Percentiles rank a stretch among this genome's conserved stretches.
These are phyloP conservation scores for Cladophialophora yegresii DNA, from an alignment of 2,329 filamentous ascomycete genomes.

Conservation along the genomic window DNA sequence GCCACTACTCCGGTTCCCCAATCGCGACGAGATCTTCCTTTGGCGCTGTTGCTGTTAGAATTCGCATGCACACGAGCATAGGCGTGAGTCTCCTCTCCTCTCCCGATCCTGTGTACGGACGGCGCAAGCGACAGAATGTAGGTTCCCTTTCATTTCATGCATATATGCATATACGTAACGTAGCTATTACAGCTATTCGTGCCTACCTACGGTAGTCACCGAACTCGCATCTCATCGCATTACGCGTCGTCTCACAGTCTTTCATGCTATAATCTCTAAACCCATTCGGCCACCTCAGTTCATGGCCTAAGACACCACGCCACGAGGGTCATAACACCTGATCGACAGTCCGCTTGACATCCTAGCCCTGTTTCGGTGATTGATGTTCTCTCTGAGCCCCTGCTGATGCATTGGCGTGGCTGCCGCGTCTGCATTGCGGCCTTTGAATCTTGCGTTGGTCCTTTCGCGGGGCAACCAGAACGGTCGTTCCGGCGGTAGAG, in stretches of 20 bases:
- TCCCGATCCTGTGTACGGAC: no score
- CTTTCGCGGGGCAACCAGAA: not conserved
- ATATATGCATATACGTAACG: not conserved
- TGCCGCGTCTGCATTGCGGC: not conserved
- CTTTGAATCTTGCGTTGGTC: not conserved
- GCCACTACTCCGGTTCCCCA: no score
- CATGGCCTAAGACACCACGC: not conserved
- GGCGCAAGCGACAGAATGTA: no score
- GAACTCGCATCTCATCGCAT: not conserved
- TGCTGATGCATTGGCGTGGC: not conserved
- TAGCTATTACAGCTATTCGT: no score
- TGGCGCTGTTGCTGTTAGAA: no score
- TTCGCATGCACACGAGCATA: no score
- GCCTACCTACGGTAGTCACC: not conserved
- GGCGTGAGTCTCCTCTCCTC: no score
- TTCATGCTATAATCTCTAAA: not conserved
- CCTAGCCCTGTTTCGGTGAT: not conserved
- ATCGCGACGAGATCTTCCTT: no score
- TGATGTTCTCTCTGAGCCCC: not conserved
- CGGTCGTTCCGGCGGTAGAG: not conserved
- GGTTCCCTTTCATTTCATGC: not conserved
- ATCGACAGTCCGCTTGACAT: not conserved
- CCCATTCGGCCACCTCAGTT: not conserved
- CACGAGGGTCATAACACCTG: not conserved
- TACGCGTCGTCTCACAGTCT: not conserved